These are phyloP conservation scores for Hypoxylon lenormandii DNA, from an alignment of 495 filamentous ascomycete species.

Conservation along the genomic window DNA sequence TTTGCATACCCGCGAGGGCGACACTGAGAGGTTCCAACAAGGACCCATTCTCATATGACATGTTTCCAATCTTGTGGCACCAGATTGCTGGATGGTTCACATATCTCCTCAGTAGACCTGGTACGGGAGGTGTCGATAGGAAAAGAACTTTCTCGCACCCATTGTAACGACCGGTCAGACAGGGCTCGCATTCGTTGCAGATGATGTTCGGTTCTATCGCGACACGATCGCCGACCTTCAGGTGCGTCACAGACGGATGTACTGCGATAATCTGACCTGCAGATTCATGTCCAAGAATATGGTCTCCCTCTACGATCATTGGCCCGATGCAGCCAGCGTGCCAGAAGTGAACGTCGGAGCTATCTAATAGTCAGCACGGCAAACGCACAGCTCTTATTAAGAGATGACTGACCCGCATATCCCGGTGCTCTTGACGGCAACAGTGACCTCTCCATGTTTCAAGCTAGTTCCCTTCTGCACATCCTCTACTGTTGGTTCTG, in stretches of 20 bases:
- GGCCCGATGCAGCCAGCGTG: conserved; percentile 91
- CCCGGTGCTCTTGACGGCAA: conserved; percentile 88
- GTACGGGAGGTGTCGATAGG: conserved; percentile 86
- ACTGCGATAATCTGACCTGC: conserved; percentile 84
- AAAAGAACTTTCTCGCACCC: conserved; percentile 87
- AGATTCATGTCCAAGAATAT: conserved; percentile 93
- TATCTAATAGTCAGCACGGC: conserved; percentile 54
- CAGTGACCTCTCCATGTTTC: conserved; percentile 81
- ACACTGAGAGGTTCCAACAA: conserved; percentile 89
- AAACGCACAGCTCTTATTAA: conserved; percentile 21
- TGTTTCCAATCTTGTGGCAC: conserved; percentile 91
- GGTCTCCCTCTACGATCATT: conserved; percentile 87
- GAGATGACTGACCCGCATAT: conserved; percentile 80
- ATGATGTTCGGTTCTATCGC: conserved; percentile 92
- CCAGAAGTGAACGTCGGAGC: conserved; percentile 96
- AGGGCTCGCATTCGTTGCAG: conserved; percentile 88
- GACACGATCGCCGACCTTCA: conserved; percentile 85
- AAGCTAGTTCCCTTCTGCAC: conserved; percentile 76
- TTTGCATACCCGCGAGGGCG: conserved; percentile 83
- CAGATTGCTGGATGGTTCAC: conserved; percentile 90
- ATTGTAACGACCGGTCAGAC: conserved; percentile 90
- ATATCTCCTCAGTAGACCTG: conserved; percentile 89
- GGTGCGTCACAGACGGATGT: conserved; percentile 78
- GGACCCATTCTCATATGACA: conserved; percentile 89
- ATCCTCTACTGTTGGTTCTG: conserved; percentile 78